phyloP scores from a whole-genome alignment of 306 rosid genomes.

The Cotoneaster glaucophyllus region DNA sequence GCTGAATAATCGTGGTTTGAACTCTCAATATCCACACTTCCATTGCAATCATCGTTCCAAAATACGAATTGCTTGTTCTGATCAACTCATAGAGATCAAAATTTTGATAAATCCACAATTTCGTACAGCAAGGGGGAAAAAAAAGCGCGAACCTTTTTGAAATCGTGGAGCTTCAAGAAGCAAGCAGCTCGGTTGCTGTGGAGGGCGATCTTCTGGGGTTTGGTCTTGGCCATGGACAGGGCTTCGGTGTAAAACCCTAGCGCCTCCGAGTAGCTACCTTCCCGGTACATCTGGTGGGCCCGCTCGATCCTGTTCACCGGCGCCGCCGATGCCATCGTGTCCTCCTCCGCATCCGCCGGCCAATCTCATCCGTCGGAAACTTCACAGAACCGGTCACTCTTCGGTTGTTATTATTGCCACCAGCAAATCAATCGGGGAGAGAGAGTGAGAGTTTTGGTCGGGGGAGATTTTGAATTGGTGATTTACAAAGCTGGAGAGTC shows the following conservation, averaged over 20 bases:
- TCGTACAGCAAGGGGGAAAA: not conserved
- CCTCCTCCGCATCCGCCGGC: not conserved
- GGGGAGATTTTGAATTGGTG: not conserved
- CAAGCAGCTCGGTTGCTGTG: slow-evolving; percentile 95
- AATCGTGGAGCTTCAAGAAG: slow-evolving; percentile 76
- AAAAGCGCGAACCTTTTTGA: slow-evolving; percentile 48
- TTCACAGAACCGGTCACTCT: not conserved
- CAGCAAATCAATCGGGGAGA: not conserved
- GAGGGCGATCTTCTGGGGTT: slow-evolving; percentile 68
- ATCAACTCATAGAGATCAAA: not conserved
- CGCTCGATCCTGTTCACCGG: slow-evolving; percentile 68
- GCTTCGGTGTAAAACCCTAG: slow-evolving; percentile 83
- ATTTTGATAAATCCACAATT: not conserved
- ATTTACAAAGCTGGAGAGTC: not conserved
- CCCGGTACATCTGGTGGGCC: slow-evolving; percentile 84
- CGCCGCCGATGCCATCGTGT: slow-evolving; percentile 42
- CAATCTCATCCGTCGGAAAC: not conserved
- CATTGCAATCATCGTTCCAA: not conserved
- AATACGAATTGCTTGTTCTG: not conserved
- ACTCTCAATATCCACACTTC: not conserved
- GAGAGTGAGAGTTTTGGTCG: not conserved
- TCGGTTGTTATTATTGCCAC: not conserved
- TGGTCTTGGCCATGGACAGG: slow-evolving; percentile 58
- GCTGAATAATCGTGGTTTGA: not conserved
- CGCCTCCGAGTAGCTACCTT: slow-evolving; percentile 70